Evolutionary conservation across 805 yeast genomes (phyloP), one percentile per base, ranked within the genome.

Genomic region (Candida germanica): DNA sequence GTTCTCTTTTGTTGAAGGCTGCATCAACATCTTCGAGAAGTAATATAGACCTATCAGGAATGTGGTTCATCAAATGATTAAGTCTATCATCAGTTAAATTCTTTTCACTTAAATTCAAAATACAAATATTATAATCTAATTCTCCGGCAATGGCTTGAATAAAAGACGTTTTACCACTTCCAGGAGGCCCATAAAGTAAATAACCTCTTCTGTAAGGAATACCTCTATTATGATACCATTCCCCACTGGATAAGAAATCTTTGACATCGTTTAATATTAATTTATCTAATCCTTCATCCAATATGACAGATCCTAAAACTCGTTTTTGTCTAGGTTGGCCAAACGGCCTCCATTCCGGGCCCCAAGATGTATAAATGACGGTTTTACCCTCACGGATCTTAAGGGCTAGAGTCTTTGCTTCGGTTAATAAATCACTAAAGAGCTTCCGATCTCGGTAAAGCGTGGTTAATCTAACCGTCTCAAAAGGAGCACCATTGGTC

Each of bases 291-390:
- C 86, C 88, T 16, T 71, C 58, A 57, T 88, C 98, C 35, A 93
- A 65, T 17, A 93, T 80, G 11, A 93, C 98, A 6, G 95, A 84
- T 3, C 84, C 91, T 25, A 91, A 62, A 18, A 83, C 61, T 49
- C 98, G 71, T 61, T 91, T 91, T 50, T 80, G 82, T 44, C 96
- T 73, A 1, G 98, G 98, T 55, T 82, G 89, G 2, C 98, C 98
- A 66, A 93, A 93, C 4, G 95, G 95, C 52, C 98, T 72, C 98
- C 98, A 93, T 54, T 93, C 98, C 19, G 96, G 96, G 1, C 98
- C 98, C 87, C 93, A 91, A 8, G 96, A 84, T 3, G 96, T 87
- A 58, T 77, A 93, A 4, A 93, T 64, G 6, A 93, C 98, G 0
- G 98, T 93, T 54, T 88, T 91, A 6, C 98, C 98, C 54, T 87